Evolutionary conservation across 768 basidiomycete species (phyloP), one percentile per base, ranked within the genome.

Genomic region (Steccherinum ochraceum): DNA sequence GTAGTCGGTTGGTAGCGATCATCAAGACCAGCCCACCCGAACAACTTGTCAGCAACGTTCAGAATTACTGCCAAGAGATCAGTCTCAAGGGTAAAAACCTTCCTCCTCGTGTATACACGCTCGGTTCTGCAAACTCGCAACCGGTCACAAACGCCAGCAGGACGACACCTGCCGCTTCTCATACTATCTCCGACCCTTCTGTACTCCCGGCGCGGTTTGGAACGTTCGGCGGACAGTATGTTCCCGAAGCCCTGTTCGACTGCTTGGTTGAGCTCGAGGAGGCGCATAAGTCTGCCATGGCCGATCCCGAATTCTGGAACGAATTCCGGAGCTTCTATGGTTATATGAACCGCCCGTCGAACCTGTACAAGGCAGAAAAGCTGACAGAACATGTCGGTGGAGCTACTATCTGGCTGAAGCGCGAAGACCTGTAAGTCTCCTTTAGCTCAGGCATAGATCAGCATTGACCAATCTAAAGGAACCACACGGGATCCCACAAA

Each of bases 401-500:
- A 20, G 95, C 96, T 11, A 89, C 81, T 51, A 96, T 99, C 58
- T 99, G 96, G 96, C 71, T 99, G 60, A 99, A 99, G 75, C 83
- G 93, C 43, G 95, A 94, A 69, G 93, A 95, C 60, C 63, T 95
- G 86, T 87, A 56, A 55, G 86, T 58, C 16, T 2, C 1, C 5
- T 7, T 3, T 4, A 65, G 20, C 45, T 52, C 39, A 24, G 13
- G 3, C 48, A 19, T 46, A 19, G 18, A 42, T 19, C 35, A 45
- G n/a, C 24, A 12, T 45, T 23, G 23, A 26, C 30, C 45, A 51
- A 46, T 45, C 24, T 53, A 20, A 16, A 91, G 89, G 52, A 99
- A 99, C 66, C 95, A 98, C 65, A 98, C 96, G 0, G 96, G 96
- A 13, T 97, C 94, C 10, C 96, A 99, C 70, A 99, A 98, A 69